Conservation (phyloP, 345 rosid species). For the Linum usitatissimum region DNA sequence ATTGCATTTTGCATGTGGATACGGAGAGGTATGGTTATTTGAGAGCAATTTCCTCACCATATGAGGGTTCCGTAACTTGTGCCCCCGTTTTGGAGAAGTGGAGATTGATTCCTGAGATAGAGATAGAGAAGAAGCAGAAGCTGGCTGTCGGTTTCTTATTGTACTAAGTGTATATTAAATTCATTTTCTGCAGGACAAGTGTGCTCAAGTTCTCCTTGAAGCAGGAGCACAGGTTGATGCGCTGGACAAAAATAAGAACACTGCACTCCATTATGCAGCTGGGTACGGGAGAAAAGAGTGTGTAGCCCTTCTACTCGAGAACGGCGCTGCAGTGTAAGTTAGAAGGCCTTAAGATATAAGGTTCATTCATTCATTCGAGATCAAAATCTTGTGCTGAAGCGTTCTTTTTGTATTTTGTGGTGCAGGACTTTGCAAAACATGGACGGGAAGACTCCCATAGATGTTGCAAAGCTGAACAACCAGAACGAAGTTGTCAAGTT, state of each 20-base stretch:
- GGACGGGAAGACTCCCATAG: conserved; percentile 95
- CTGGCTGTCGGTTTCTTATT: neutral
- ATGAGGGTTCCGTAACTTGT: neutral
- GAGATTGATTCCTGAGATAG: neutral
- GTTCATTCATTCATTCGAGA: neutral
- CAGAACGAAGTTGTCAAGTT: conserved; percentile 87
- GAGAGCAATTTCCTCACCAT: neutral
- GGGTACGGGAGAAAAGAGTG: conserved; percentile 97
- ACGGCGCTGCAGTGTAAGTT: conserved; percentile 97
- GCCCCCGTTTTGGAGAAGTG: conserved; percentile 4
- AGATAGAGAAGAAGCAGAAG: neutral
- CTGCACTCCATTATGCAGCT: conserved; percentile 94
- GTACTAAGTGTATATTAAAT: neutral
- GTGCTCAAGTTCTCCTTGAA: conserved; percentile 81
- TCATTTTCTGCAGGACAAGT: conserved; percentile 43
- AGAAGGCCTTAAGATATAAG: neutral
- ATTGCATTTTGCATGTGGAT: conserved; percentile 96
- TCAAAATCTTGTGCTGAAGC: neutral
- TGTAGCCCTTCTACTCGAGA: conserved; percentile 76
- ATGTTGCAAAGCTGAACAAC: conserved; percentile 89
- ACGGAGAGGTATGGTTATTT: conserved; percentile 68
- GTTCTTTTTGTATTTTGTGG: neutral
- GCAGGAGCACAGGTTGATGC: conserved; percentile 91
- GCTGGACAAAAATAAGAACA: conserved; percentile 89
- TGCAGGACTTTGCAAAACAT: conserved; percentile 85